Evolutionary conservation across 2,329 filamentous ascomycete species (phyloP), one percentile per base, ranked within the genome.

Genomic region (Pestalotiopsis sp.): DNA sequence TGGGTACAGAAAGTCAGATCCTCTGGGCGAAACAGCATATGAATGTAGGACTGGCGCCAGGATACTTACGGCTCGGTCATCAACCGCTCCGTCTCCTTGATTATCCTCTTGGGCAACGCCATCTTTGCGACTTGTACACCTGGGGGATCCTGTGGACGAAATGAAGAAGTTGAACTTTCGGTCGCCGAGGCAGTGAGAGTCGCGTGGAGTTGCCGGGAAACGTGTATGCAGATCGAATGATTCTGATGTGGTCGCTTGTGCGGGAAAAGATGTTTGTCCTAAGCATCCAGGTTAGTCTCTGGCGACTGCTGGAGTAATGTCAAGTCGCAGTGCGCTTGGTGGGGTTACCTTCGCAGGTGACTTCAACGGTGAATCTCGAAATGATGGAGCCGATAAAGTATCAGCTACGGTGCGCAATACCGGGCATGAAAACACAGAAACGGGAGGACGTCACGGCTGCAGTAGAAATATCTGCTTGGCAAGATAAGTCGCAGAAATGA

Each of bases 21-120:
- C 14, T 41, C 27, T 45, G 13, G 17, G 12, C 41, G 4, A 38
- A 3, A 36, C 13, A 2, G 14, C 2, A 13, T 36, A 23, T 38
- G 3, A 23, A 60, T 5, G 11, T 12, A 67, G 2, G 14, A n/a
- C 23, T 5, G 25, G 58, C 52, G 12, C 38, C 45, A 9, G 45
- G 1, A 9, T 13, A 66, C 93, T 82, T 88, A 97, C 94, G 96
- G 96, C 83, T 99, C 96, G 72, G 93, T 93, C 90, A 97, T 95
- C 75, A 99, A 88, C 78, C 96, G 91, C 84, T 99, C 95, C 23
- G 96, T 99, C 88, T 99, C 97, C 84, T 99, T 99, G 78, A 98
- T 89, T 78, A 99, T 99, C 79, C 96, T 89, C 87, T 99, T 99
- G 39, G 96, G 95, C 73, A 99, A 86, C 72, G 94, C 91, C 93